These are phyloP conservation scores for Plasmodium knowlesi DNA, from an alignment of 169 alveolate genomes.

Conservation along the genomic window DNA sequence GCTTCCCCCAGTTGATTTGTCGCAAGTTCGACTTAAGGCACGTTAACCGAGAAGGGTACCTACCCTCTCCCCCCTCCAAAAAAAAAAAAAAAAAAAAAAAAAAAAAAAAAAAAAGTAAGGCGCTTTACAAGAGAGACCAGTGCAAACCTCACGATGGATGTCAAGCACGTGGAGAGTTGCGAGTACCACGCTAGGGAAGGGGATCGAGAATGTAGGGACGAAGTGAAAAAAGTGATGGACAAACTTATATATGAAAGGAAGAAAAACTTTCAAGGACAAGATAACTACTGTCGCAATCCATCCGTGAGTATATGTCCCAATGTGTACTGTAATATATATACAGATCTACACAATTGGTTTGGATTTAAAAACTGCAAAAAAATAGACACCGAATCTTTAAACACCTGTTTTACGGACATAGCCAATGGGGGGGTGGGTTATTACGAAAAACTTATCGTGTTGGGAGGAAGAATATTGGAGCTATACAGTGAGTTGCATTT, in stretches of 20 bases:
- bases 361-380: slow-evolving; percentile 61
- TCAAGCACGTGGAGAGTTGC: slow-evolving; percentile 47
- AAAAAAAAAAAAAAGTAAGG: background rate
- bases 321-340: slow-evolving; percentile 50
- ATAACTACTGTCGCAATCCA: slow-evolving; percentile 31
- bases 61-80: background rate
- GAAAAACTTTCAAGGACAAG: slow-evolving; percentile 48
- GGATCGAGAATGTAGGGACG: slow-evolving; percentile 14
- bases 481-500: slow-evolving; percentile 64
- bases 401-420: slow-evolving; percentile 62
- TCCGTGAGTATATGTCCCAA: slow-evolving; percentile 38
- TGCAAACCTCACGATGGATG: slow-evolving; percentile 2
- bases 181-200: slow-evolving; percentile 27
- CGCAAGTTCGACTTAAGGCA: background rate
- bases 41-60: background rate
- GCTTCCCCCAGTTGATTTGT: background rate
- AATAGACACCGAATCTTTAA: slow-evolving; percentile 44
- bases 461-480: slow-evolving; percentile 62
- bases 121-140: background rate
- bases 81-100: background rate
- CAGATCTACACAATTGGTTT: slow-evolving; percentile 66
- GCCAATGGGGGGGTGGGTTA: slow-evolving; percentile 66
- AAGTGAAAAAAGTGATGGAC: slow-evolving; percentile 32
- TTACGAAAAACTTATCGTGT: slow-evolving; percentile 41
- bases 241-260: slow-evolving; percentile 42